Conservation (phyloP, 2,329 filamentous ascomycete species). For the Scleromitrula shiraiana region DNA sequence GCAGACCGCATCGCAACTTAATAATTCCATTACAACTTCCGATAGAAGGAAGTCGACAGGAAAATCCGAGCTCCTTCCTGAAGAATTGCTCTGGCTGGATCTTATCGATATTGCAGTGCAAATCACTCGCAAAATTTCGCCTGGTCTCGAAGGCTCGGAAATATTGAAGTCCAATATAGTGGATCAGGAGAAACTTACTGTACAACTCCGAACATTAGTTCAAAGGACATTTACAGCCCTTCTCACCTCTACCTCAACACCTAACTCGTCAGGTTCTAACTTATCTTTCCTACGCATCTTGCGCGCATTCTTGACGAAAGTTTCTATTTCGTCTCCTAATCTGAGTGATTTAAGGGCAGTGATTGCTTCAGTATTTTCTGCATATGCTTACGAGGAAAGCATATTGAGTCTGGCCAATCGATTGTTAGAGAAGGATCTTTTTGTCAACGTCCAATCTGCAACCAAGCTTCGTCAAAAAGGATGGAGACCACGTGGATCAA, state of each 20-base stretch:
- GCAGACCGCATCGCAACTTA: conserved; percentile 56
- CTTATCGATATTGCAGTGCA: conserved; percentile 54
- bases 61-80: conserved; percentile 39
- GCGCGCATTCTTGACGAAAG: conserved; percentile 77
- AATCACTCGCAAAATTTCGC: conserved; percentile 56
- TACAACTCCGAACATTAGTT: conserved; percentile 67
- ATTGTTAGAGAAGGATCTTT: conserved; percentile 82
- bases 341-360: conserved; percentile 81
- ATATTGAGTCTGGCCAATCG: conserved; percentile 79
- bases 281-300: conserved; percentile 83
- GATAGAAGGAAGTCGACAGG: conserved; percentile 42
- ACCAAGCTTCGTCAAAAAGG: conserved; percentile 70
- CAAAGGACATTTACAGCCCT: conserved; percentile 88
- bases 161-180: conserved; percentile 27
- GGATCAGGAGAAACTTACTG: conserved; percentile 54
- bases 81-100: conserved; percentile 52
- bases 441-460: conserved; percentile 70
- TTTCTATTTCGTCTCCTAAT: conserved; percentile 73
- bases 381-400: conserved; percentile 90
- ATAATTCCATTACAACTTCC: conserved; percentile 32
- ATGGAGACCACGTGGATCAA: conserved; percentile 80
- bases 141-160: conserved; percentile 38
- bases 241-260: conserved; percentile 61
- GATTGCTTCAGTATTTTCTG: conserved; percentile 82
- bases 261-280: conserved; percentile 36